phyloP scores from a whole-genome alignment of 1,139 yeast genomes.

The Yamadazyma spencermartinsiae region DNA sequence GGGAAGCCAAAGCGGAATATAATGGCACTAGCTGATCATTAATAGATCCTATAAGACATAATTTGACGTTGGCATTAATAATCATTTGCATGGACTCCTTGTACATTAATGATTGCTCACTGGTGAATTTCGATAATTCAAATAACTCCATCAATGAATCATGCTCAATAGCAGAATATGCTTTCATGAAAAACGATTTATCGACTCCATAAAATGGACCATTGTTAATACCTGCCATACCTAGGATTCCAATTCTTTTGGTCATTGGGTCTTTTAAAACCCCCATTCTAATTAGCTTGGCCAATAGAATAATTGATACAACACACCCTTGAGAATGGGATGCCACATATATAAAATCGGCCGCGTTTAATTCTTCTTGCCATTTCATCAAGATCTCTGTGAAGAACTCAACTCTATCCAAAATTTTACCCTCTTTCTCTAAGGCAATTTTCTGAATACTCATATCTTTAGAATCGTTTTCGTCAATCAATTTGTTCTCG shows the following conservation, averaged over 20 bases:
- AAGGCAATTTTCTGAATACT: slow-evolving; percentile 87
- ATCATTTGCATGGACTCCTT: slow-evolving; percentile 66
- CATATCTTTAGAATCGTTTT: slow-evolving; percentile 42
- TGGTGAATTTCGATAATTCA: slow-evolving; percentile 77
- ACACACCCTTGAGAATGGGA: slow-evolving; percentile 97
- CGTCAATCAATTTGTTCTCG: slow-evolving; percentile 47
- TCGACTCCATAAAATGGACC: slow-evolving; percentile 94
- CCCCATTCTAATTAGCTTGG: slow-evolving; percentile 70
- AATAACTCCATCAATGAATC: slow-evolving; percentile 84
- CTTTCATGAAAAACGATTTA: slow-evolving; percentile 77
- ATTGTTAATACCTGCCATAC: slow-evolving; percentile 94
- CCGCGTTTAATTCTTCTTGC: slow-evolving; percentile 65
- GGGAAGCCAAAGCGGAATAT: slow-evolving; percentile 83
- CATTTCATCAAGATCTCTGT: slow-evolving; percentile 71
- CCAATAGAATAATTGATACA: slow-evolving; percentile 76
- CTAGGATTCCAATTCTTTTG: slow-evolving; percentile 70
- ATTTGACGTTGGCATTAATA: slow-evolving; percentile 69
- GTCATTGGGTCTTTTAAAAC: slow-evolving; percentile 49
- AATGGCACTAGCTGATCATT: slow-evolving; percentile 45
- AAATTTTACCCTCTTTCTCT: slow-evolving; percentile 89
- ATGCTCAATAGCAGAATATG: slow-evolving; percentile 86
- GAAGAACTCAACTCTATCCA: slow-evolving; percentile 81
- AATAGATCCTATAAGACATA: slow-evolving; percentile 81
- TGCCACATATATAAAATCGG: slow-evolving; percentile 86
- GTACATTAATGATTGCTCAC: slow-evolving; percentile 70